Conservation (phyloP, 2,329 filamentous ascomycete species). For the Cladosporium phlei region DNA sequence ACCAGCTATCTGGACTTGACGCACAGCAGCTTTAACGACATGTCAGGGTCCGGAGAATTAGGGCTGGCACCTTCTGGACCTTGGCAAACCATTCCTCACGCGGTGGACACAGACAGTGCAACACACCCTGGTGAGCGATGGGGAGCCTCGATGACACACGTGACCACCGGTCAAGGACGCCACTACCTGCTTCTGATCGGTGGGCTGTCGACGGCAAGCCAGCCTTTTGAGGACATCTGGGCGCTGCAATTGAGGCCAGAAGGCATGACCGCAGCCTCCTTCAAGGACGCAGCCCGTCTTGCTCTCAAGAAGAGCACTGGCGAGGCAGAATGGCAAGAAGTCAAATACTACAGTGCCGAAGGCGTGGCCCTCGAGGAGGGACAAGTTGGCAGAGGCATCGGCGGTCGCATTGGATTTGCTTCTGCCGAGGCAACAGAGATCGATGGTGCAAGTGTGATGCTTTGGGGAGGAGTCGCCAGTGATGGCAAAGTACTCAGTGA, state of each 20-base stretch:
- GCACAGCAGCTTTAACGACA: constrained; percentile 14
- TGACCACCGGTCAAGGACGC: constrained; percentile 50
- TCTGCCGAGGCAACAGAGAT: constrained; percentile 37
- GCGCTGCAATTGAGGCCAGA: constrained; percentile 49
- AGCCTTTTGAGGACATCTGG: constrained; percentile 44
- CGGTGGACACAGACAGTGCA: constrained; percentile 34
- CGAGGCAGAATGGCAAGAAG: constrained; percentile 48
- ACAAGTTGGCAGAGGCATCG: constrained; percentile 33
- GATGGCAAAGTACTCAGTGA: constrained; percentile 38
- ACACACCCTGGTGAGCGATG: constrained; percentile 41
- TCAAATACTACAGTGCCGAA: constrained; percentile 44
- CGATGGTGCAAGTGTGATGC: constrained; percentile 45
- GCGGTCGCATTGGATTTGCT: constrained; percentile 38
- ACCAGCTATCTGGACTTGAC: constrained; percentile 21
- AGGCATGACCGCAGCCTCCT: constrained; percentile 42
- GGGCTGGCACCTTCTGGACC: constrained; percentile 27
- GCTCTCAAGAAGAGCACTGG: constrained; percentile 45
- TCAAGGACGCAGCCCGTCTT: constrained; percentile 48
- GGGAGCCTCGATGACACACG: constrained; percentile 41
- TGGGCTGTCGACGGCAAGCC: constrained; percentile 33
- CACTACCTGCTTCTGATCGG: constrained; percentile 50
- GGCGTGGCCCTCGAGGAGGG: constrained; percentile 31
- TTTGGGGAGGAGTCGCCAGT: constrained; percentile 51
- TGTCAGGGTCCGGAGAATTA: constrained; percentile 12
- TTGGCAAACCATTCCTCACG: constrained; percentile 36